phyloP scores from a whole-genome alignment of 2,329 filamentous ascomycete genomes.

The Biscogniauxia sp. region DNA sequence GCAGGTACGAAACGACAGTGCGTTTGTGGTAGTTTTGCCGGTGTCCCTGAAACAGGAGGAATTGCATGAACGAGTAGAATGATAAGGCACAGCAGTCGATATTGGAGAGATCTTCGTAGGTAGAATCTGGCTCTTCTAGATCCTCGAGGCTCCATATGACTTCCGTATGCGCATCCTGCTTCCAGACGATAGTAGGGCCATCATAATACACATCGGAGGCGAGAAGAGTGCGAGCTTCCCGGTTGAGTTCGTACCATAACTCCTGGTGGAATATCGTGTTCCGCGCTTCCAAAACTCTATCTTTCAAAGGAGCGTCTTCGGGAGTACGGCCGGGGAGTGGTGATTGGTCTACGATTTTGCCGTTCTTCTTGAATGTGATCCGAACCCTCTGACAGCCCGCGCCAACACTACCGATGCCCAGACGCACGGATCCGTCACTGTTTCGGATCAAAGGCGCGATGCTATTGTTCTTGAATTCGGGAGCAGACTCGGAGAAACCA shows the following conservation, averaged over 20 bases:
- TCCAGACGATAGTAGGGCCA: conserved; percentile 55
- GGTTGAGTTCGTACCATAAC: conserved; percentile 82
- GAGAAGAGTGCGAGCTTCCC: conserved; percentile 73
- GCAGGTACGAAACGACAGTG: conserved; percentile 50
- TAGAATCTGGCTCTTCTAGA: conserved; percentile 46
- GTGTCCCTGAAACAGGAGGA: conserved; percentile 78
- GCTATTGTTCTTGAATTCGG: conserved; percentile 66
- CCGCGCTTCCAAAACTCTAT: conserved; percentile 69
- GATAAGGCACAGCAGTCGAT: conserved; percentile 59
- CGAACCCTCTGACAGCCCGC: conserved; percentile 60
- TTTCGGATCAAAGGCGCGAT: conserved; percentile 75
- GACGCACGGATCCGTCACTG: conserved; percentile 69
- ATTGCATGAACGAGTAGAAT: conserved; percentile 65
- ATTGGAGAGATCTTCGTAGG: conserved; percentile 35
- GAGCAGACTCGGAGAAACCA: conserved; percentile 74
- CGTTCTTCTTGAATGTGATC: conserved; percentile 62
- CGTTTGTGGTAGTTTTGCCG: conserved; percentile 69
- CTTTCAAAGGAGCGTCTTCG: conserved; percentile 60
- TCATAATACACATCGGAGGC: conserved; percentile 68
- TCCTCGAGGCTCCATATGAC: conserved; percentile 67
- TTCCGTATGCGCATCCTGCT: conserved; percentile 50
- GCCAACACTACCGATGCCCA: conserved; percentile 62
- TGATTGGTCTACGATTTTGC: conserved; percentile 57
- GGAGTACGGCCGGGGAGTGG: conserved; percentile 50
- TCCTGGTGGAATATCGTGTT: conserved; percentile 83